phyloP scores from a whole-genome alignment of 805 yeast genomes.

The Starmerella tilneyi region DNA sequence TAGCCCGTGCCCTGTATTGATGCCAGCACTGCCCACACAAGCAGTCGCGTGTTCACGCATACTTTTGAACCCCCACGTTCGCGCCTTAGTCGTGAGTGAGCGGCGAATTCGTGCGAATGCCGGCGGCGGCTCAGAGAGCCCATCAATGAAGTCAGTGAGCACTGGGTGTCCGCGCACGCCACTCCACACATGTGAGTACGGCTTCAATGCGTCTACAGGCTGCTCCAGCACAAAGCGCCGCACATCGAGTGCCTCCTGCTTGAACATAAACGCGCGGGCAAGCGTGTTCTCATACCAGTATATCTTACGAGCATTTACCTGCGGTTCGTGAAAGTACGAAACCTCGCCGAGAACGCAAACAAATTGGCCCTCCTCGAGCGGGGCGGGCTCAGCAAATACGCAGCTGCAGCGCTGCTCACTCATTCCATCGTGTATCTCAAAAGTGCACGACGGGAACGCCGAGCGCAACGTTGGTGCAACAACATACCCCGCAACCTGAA shows the following conservation, averaged over 20 bases:
- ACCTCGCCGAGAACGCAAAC: constrained; percentile 8
- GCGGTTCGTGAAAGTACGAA: constrained; percentile 4
- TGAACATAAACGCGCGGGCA: constrained; percentile 1
- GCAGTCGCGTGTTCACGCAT: constrained; percentile 1
- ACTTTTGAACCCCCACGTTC: neutral
- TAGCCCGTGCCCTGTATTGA: constrained; percentile 1
- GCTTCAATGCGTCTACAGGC: constrained; percentile 5
- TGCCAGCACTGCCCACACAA: neutral
- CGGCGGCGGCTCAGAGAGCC: neutral
- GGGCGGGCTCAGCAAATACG: neutral
- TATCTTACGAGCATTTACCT: constrained; percentile 1
- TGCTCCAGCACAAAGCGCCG: constrained; percentile 11
- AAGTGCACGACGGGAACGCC: constrained; percentile 1
- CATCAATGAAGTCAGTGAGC: neutral
- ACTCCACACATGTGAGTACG: neutral
- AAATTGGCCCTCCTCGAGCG: neutral
- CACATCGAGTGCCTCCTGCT: constrained; percentile 9
- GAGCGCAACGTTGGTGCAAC: neutral
- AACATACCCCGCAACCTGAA: constrained; percentile 9
- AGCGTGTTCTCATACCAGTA: neutral
- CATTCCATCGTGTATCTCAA: constrained; percentile 3
- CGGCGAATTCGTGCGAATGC: neutral
- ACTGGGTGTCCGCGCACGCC: neutral
- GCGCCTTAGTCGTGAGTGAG: neutral
- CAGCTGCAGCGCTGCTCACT: constrained; percentile 6